Conservation (phyloP, 2,329 filamentous ascomycete genomes). For the Hypoxylon sp. region DNA sequence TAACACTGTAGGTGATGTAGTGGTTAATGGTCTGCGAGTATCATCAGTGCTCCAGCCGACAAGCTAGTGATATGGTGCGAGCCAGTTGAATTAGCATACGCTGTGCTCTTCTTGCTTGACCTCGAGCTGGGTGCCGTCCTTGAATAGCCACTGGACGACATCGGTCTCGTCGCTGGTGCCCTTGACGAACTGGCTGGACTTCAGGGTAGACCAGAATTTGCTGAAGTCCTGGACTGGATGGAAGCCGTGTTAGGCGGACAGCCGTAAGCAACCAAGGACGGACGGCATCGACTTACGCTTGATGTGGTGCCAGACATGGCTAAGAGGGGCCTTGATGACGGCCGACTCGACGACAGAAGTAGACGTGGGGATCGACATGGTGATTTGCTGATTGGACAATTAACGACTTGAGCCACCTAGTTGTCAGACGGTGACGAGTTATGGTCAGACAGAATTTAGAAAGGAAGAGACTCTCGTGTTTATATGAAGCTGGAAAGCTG, state of each 20-base stretch:
- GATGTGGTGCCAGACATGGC: slow-evolving; percentile 76
- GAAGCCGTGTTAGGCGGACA: not conserved
- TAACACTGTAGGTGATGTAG: slow-evolving; percentile 78
- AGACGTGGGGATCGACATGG: slow-evolving; percentile 67
- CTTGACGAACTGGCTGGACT: slow-evolving; percentile 69
- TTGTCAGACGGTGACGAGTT: not conserved
- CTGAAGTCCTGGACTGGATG: slow-evolving; percentile 67
- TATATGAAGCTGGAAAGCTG: not conserved
- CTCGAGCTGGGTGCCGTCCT: slow-evolving; percentile 72
- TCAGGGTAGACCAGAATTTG: slow-evolving; percentile 71
- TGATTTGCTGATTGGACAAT: slow-evolving; percentile 24
- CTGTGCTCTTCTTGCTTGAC: slow-evolving; percentile 81
- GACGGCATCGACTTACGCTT: slow-evolving; percentile 56
- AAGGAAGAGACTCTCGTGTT: not conserved
- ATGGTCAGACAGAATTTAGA: not conserved
- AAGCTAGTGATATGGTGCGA: not conserved
- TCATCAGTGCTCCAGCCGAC: slow-evolving; percentile 2
- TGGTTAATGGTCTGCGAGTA: slow-evolving; percentile 68
- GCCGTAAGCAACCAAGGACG: not conserved
- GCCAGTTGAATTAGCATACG: slow-evolving; percentile 52
- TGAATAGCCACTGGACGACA: slow-evolving; percentile 74
- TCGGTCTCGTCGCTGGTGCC: slow-evolving; percentile 70
- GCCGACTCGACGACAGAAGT: slow-evolving; percentile 71
- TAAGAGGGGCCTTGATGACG: slow-evolving; percentile 72
- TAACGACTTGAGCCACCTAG: not conserved